Percentiles rank a stretch among this genome's conserved stretches.
phyloP scores from a whole-genome alignment of 345 rosid genomes.

The Theobroma cacao region DNA sequence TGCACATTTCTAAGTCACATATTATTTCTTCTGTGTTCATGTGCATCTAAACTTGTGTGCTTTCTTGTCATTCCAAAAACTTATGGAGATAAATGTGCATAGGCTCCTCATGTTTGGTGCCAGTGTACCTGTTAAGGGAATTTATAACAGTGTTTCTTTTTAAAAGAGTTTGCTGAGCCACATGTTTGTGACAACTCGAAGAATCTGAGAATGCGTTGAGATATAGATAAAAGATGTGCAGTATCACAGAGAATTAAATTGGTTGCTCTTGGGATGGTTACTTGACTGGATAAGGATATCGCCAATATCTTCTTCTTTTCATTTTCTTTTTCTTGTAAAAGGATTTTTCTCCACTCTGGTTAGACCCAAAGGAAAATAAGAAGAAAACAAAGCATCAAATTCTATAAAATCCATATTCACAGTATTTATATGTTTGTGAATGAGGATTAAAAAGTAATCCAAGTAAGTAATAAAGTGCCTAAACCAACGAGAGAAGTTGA shows the following conservation, averaged over 20 bases:
- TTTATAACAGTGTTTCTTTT: not conserved
- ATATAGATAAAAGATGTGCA: not conserved
- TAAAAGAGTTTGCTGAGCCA: not conserved
- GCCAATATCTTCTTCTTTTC: too few species aligned
- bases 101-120: not conserved
- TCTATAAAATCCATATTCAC: not conserved
- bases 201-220: conserved; percentile 3
- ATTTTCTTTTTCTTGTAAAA: too few species aligned
- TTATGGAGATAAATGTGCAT: not conserved
- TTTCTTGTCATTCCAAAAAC: not conserved
- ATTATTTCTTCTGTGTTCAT: not conserved
- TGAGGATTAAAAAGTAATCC: not conserved
- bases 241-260: not conserved
- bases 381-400: not conserved
- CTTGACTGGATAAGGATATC: not conserved
- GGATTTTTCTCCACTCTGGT: not conserved
- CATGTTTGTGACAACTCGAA: not conserved
- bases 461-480: not conserved
- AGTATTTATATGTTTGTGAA: not conserved
- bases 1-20: not conserved
- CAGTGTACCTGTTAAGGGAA: not conserved
- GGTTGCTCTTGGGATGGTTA: not conserved
- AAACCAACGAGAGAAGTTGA: not conserved
- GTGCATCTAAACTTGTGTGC: not conserved
- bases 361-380: not conserved